These are phyloP conservation scores for Aspergillus cavernicola DNA, from an alignment of 495 filamentous ascomycete genomes.

Conservation along the genomic window DNA sequence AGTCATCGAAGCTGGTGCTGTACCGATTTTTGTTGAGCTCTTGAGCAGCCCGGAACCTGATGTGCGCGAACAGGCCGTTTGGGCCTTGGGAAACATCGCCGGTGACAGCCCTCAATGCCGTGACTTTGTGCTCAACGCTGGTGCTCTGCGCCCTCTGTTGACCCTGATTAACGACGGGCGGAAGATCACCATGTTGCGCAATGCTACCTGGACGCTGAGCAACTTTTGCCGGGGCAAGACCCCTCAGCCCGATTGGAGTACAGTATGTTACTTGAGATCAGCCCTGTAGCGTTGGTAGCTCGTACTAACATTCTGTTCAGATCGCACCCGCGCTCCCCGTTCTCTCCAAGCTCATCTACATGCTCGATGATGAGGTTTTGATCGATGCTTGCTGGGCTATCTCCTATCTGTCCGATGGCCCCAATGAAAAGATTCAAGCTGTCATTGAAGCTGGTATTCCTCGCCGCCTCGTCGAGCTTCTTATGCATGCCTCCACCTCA, in stretches of 20 bases:
- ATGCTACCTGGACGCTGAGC: slow-evolving; percentile 98
- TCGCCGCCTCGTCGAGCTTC: slow-evolving; percentile 90
- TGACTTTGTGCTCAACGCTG: slow-evolving; percentile 87
- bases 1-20: slow-evolving; percentile 96
- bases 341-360: slow-evolving; percentile 95
- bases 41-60: slow-evolving; percentile 94
- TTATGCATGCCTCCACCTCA: slow-evolving; percentile 98
- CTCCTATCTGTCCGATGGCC: slow-evolving; percentile 97
- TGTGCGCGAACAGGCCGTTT: slow-evolving; percentile 97
- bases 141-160: slow-evolving; percentile 86
- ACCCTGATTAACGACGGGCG: slow-evolving; percentile 91
- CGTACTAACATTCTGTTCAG: slow-evolving; percentile 42
- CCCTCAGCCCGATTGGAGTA: slow-evolving; percentile 96
- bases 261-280: slow-evolving; percentile 47
- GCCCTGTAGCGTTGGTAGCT: not conserved
- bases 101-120: slow-evolving; percentile 97
- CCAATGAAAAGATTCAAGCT: slow-evolving; percentile 99
- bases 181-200: slow-evolving; percentile 98
- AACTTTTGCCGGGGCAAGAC: slow-evolving; percentile 99
- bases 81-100: slow-evolving; percentile 98
- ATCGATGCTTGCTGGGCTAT: slow-evolving; percentile 99
- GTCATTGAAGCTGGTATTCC: slow-evolving; percentile 98
- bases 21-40: slow-evolving; percentile 97
- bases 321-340: slow-evolving; percentile 96
- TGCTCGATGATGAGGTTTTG: slow-evolving; percentile 95